phyloP scores from a whole-genome alignment of 2,329 filamentous ascomycete species.

The Fusarium sp. region DNA sequence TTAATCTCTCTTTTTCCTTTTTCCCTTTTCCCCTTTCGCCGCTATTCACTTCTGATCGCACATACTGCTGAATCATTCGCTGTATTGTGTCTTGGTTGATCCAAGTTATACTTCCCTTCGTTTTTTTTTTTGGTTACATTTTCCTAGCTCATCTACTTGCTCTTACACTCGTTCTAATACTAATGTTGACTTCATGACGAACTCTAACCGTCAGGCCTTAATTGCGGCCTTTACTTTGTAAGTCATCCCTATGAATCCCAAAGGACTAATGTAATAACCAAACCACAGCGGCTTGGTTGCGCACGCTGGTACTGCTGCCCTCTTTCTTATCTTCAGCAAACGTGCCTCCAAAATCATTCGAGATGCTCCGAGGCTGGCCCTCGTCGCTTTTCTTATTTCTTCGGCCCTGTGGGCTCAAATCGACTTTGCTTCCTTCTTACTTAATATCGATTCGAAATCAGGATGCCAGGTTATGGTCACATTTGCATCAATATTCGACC shows the following conservation, averaged over 20 bases:
- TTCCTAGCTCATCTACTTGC: constrained; percentile 50
- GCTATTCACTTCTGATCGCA: constrained; percentile 31
- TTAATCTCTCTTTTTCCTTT: constrained; percentile 25
- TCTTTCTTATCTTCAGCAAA: constrained; percentile 62
- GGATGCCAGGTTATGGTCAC: constrained; percentile 66
- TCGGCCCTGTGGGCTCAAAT: constrained; percentile 67
- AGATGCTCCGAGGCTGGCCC: constrained; percentile 74
- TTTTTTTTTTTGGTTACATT: not conserved
- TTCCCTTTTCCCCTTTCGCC: constrained; percentile 32
- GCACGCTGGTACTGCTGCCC: constrained; percentile 63
- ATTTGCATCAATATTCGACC: constrained; percentile 68
- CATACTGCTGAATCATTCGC: constrained; percentile 32
- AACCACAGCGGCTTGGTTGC: constrained; percentile 64
- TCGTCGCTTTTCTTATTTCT: constrained; percentile 66
- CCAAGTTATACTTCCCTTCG: constrained; percentile 17
- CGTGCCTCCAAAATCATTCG: constrained; percentile 64
- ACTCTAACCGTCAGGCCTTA: constrained; percentile 62
- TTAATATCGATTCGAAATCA: constrained; percentile 58
- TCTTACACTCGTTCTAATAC: constrained; percentile 50
- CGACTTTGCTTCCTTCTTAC: constrained; percentile 64
- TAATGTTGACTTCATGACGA: constrained; percentile 58
- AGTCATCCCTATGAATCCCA: constrained; percentile 43
- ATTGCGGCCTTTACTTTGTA: constrained; percentile 69
- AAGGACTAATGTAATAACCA: constrained; percentile 45
- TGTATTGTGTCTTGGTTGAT: constrained; percentile 41